Base-by-base conservation (phyloP, 2,329 filamentous ascomycete species). In the Sporothrix globosa region DNA sequence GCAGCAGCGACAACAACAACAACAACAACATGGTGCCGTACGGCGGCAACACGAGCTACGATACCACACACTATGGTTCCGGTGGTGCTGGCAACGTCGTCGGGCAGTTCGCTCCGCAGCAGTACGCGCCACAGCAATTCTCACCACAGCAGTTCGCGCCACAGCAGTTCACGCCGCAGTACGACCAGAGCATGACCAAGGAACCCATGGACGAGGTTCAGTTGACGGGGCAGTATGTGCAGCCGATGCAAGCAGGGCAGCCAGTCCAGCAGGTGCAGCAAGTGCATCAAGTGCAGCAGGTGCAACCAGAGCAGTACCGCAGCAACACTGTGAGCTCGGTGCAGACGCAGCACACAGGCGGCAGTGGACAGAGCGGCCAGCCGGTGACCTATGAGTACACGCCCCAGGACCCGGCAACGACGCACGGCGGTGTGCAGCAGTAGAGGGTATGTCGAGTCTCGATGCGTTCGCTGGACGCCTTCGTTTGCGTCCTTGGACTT, bases 111-210 rank as follows among this genome's bases (percentile, higher is more conserved):
- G 21, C 50, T 0, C 50, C 41, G 34, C 56, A 61, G n/a, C 58
- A 44, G 10, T 30, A 48, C 41, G 21, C 60, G 21, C 21, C n/a
- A 39, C 54, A 56, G 52, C 52, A 2, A 6, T 24, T 21, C 11
- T 11, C 56, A 11, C 17, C 30, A 24, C 34, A 41, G 9, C 41
- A 48, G 13, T 63, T 21, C 19, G 21, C 58, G 2, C n/a, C 52
- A 14, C 52, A 54, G 52, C 21, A 54, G 34, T 34, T 34, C 53
- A 10, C 53, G 24, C 60, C 60, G 11, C 60, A 46, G 60, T 63
- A 48, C 60, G 60, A 48, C 21, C 6, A 41, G 21, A 48, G 41
- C 60, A 30, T 63, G 39, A 24, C 60, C 60, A 63, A 63, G 60
- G 60, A 63, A 14, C 41, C 60, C 14, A 7, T 39, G 10, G 41